Evolutionary conservation across 2,329 filamentous ascomycete genomes (phyloP), one percentile per base, ranked within the genome.

Genomic region (Trichoderma sp.): DNA sequence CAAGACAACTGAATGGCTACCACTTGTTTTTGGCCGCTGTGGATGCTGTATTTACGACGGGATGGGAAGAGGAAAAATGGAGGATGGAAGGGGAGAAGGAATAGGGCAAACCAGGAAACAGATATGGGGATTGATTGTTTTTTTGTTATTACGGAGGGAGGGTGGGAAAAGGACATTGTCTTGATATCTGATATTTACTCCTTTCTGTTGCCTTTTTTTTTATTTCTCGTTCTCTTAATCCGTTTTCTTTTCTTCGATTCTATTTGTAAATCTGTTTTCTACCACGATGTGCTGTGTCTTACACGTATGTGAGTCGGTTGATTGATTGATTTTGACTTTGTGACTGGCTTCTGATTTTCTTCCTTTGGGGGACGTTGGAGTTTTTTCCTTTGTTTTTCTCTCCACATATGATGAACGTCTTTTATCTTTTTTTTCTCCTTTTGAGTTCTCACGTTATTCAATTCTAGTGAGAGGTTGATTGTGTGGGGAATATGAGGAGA

Each of bases 151-250:
- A 63, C 16, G 16, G 60, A 47, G 43, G 37, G 35, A 24, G 29
- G 29, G 19, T 7, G 59, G 52, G 52, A 24, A 43, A 43, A 43
- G 40, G 40, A n/a, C 33, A 53, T 31, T 29, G 43, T 63, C 47
- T 63, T 63, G 60, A 63, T 63, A 63, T 53, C 60, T 63, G 60
- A 63, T 63, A 63, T 63, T 63, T 63, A 63, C 52, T 37, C 60
- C 60, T 63, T 47, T 52, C 16, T 63, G 43, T 35, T 52, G 43
- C 59, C 31, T 53, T 37, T 37, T 53, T 37, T 37, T 4, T 14
- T 16, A 27, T 13, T 55, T 27, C 3, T 43, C 40, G 33, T 14
- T 27, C 3, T n/a, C 6, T 57, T 14, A 8, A n/a, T 43, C 31
- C 35, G 5, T 52, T 21, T 31, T 53, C 0, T 31, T 4, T 6